A percentile compares a stretch with the other conserved stretches of the same genome.
phyloP scores from a whole-genome alignment of 2,329 filamentous ascomycete species.

The Beauveria australis region DNA sequence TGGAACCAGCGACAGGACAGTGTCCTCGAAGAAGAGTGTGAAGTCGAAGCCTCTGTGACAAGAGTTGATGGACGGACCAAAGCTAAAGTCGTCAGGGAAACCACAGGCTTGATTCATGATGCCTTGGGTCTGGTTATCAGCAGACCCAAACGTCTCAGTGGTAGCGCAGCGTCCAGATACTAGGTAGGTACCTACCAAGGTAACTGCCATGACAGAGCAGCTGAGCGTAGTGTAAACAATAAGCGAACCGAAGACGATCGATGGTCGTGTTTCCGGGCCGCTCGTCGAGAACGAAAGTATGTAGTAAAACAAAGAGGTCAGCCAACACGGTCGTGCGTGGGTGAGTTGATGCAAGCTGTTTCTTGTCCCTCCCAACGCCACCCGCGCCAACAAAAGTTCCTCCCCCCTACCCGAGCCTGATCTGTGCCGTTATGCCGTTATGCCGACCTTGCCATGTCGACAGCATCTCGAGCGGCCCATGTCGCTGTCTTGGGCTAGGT shows the following conservation, averaged over 20 bases:
- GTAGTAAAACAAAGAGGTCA: background rate
- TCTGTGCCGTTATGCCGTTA: no score
- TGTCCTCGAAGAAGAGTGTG: background rate
- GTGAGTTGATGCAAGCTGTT: background rate
- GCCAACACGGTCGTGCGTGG: background rate
- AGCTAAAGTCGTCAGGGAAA: background rate
- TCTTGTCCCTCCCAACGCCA: no score
- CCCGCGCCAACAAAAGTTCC: no score
- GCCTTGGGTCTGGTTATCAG: background rate
- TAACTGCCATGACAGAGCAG: background rate
- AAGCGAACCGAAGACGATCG: background rate
- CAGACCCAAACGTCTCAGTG: background rate
- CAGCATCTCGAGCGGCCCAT: no score
- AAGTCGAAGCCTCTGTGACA: slow-evolving; percentile 1
- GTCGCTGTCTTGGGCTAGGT: no score
- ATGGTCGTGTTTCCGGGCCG: background rate
- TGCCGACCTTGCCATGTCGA: no score
- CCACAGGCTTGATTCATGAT: background rate
- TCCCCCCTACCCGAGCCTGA: no score
- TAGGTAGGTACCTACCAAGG: background rate
- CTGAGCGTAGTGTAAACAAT: background rate
- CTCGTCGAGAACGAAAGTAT: background rate
- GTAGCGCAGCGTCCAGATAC: background rate
- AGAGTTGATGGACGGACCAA: background rate
- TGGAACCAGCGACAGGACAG: background rate